Evolutionary conservation across 179 eudicot species (phyloP), one percentile per base, ranked within the genome.

Genomic region (Spinacia oleracea): DNA sequence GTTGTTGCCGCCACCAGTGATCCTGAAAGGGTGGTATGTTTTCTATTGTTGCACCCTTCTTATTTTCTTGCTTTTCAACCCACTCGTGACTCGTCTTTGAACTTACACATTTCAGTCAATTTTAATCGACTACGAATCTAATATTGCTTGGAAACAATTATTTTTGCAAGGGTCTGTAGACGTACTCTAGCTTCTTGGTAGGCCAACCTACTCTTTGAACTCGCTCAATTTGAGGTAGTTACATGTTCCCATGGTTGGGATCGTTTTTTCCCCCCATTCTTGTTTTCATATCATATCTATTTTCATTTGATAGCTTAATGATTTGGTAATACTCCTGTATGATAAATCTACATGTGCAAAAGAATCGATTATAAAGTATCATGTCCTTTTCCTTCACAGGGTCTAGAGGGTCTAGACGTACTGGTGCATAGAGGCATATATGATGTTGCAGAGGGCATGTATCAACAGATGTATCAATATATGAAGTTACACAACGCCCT

Each of bases 391-490:
- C 77, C 71, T 75, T 72, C 50, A 53, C 74, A 96, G 99, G 98
- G 97, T 31, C n/a, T n/a, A n/a, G n/a, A n/a, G n/a, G n/a, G n/a
- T n/a, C 77, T 96, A 74, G 98, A 89, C 81, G 89, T 90, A 63
- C 83, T 87, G 81, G 99, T 96, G 82, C 99, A 96, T 69, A 82
- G 99, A 86, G 99, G 99, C 40, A 96, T 96, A 81, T 96, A 96
- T 35, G 99, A 96, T 87, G 93, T 97, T 43, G 98, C 99, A 42
- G 93, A 96, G 79, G 98, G 99, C 60, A 92, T 96, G n/a, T 96
- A 93, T 63, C 92, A 84, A 80, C 98, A 90, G 78, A 90, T 96
- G 97, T 80, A n/a, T n/a, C n/a, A n/a, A n/a, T n/a, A n/a, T n/a
- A n/a, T n/a, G n/a, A n/a, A n/a, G n/a, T n/a, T n/a, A n/a, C n/a